Percentiles rank a stretch among this genome's conserved stretches.
phyloP scores from a whole-genome alignment of 805 yeast genomes.

The Candida patagonica region DNA sequence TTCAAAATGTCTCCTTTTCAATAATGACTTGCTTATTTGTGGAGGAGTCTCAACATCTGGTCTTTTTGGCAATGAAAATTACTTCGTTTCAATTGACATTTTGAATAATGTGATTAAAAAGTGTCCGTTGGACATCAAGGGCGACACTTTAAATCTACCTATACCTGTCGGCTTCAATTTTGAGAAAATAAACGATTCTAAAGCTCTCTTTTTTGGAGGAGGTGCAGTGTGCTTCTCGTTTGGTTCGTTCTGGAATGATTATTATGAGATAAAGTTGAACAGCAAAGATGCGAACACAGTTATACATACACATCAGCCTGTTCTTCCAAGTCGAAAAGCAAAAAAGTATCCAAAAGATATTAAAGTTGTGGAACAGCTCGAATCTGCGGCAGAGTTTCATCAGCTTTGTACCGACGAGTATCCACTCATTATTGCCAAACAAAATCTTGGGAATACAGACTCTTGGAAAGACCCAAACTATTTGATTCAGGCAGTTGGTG shows the following conservation, averaged over 20 bases:
- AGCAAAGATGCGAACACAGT: background rate
- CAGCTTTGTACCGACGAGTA: slow-evolving; percentile 1
- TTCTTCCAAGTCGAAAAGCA: background rate
- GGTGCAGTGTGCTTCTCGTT: slow-evolving; percentile 81
- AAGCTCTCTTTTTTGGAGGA: slow-evolving; percentile 40
- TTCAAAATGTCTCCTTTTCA: slow-evolving; percentile 27
- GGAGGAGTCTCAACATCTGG: slow-evolving; percentile 48
- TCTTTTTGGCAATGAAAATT: slow-evolving; percentile 28
- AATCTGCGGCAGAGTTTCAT: slow-evolving; percentile 6
- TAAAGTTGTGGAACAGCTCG: background rate
- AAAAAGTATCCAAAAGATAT: background rate
- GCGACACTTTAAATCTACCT: slow-evolving; percentile 31
- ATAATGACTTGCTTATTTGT: slow-evolving; percentile 34
- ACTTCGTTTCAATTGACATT: slow-evolving; percentile 28
- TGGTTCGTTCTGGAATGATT: slow-evolving; percentile 48
- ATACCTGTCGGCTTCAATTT: slow-evolving; percentile 45
- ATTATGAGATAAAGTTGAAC: background rate
- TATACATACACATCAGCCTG: background rate
- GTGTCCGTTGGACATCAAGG: slow-evolving; percentile 1
- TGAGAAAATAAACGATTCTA: slow-evolving; percentile 18
- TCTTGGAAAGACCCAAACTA: slow-evolving; percentile 27
- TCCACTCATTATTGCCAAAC: slow-evolving; percentile 23
- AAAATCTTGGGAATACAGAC: slow-evolving; percentile 24
- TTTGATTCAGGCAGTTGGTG: slow-evolving; percentile 22
- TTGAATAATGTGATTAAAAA: background rate